phyloP scores from a whole-genome alignment of 257 asterid species.

The Solanum pinnatisectum region DNA sequence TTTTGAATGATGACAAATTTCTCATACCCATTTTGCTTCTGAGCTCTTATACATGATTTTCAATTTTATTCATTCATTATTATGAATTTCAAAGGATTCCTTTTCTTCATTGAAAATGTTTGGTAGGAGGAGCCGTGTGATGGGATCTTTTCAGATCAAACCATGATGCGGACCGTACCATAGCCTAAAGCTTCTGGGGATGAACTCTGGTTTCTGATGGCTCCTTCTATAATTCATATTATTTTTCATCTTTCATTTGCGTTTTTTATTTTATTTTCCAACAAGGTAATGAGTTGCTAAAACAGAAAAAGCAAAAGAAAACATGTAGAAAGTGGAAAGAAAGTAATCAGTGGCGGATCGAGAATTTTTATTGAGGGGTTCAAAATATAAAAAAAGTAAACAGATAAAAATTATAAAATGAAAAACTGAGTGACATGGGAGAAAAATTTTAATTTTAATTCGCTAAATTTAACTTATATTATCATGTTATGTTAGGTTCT shows the following conservation, averaged over 20 bases:
- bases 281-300: too few relatives aligned
- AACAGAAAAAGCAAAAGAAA: too few relatives aligned
- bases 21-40: neutral
- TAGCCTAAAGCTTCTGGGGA: neutral
- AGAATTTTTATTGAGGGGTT: too few relatives aligned
- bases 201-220: neutral
- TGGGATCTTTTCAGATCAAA: neutral
- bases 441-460: too few relatives aligned
- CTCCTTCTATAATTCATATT: neutral
- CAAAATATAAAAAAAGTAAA: too few relatives aligned
- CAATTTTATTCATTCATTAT: neutral
- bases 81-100: neutral
- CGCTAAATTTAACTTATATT: too few relatives aligned
- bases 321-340: neutral
- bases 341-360: neutral
- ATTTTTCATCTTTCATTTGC: neutral
- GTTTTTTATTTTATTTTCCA: too few relatives aligned
- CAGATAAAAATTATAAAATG: too few relatives aligned
- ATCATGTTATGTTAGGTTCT: too few relatives aligned
- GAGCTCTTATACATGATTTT: neutral
- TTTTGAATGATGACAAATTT: neutral
- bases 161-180: conserved; percentile 2
- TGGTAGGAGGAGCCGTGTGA: neutral
- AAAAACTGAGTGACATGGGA: too few relatives aligned
- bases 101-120: neutral